These are phyloP conservation scores for Lachnellula cervina DNA, from an alignment of 2,329 filamentous ascomycete genomes.

Conservation along the genomic window DNA sequence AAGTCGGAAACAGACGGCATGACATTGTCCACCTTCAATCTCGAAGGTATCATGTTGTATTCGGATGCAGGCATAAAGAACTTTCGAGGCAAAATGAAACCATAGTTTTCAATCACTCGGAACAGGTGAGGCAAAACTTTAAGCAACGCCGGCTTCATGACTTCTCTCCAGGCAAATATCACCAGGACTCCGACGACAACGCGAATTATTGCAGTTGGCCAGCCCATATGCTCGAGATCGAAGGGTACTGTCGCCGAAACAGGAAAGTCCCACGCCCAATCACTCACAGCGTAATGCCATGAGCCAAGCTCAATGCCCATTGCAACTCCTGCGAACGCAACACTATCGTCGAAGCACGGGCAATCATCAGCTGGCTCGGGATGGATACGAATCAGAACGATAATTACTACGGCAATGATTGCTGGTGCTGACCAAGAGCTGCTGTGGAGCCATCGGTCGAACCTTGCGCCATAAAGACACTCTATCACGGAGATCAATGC, in stretches of 20 bases:
- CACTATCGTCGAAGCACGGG: conserved; percentile 93
- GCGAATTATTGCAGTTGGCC: conserved; percentile 57
- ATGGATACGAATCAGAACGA: conserved; percentile 79
- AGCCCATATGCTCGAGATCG: conserved; percentile 61
- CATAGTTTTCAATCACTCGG: conserved; percentile 73
- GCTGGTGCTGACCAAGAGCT: conserved; percentile 61
- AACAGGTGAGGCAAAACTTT: conserved; percentile 79
- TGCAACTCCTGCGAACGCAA: conserved; percentile 85
- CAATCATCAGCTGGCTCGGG: conserved; percentile 96
- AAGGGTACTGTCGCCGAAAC: conserved; percentile 58
- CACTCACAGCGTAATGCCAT: conserved; percentile 62
- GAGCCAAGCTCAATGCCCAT: conserved; percentile 78
- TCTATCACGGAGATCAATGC: conserved; percentile 56
- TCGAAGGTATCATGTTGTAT: conserved; percentile 76
- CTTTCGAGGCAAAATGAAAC: conserved; percentile 74
- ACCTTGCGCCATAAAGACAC: conserved; percentile 53
- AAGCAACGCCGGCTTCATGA: conserved; percentile 80
- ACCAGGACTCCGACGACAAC: conserved; percentile 75
- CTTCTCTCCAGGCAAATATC: conserved; percentile 85
- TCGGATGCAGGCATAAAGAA: conserved; percentile 90
- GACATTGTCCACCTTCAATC: conserved; percentile 77
- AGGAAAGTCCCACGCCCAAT: conserved; percentile 46
- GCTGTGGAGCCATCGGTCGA: conserved; percentile 67
- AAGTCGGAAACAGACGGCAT: conserved; percentile 87
- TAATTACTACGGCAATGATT: conserved; percentile 59